phyloP scores from a whole-genome alignment of 2,329 filamentous ascomycete genomes.

The Macrophomina tecta region DNA sequence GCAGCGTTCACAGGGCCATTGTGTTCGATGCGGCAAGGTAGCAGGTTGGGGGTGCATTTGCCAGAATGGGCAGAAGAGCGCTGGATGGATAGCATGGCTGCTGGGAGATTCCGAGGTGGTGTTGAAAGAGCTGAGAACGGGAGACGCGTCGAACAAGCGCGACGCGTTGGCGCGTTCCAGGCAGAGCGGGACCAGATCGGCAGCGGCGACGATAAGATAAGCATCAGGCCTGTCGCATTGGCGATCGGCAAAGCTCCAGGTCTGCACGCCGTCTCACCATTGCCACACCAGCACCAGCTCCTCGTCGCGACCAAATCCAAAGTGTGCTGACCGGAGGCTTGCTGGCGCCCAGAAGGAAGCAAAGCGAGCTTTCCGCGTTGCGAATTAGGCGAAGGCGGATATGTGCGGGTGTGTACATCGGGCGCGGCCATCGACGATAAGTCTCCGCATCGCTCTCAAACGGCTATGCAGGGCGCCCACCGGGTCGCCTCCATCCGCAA shows the following conservation, averaged over 20 bases:
- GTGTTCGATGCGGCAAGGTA: slow-evolving; percentile 82
- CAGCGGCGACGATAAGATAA: slow-evolving; percentile 16
- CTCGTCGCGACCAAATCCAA: not conserved
- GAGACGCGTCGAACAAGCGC: slow-evolving; percentile 11
- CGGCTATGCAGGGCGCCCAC: not conserved
- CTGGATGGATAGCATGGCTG: slow-evolving; percentile 54
- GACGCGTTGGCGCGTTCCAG: not conserved
- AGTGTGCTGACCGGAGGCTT: not conserved
- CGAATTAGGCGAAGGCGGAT: not conserved
- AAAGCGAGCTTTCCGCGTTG: not conserved
- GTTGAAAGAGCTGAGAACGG: not conserved
- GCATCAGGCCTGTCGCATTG: not conserved
- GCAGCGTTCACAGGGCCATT: slow-evolving; percentile 71
- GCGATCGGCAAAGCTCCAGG: slow-evolving; percentile 16
- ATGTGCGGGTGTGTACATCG: slow-evolving; percentile 11
- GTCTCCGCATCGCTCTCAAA: slow-evolving; percentile 7
- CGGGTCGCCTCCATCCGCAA: slow-evolving; percentile 2
- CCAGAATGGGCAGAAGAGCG: slow-evolving; percentile 33
- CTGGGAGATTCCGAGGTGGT: not conserved
- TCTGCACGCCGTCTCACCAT: slow-evolving; percentile 4
- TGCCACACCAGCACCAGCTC: slow-evolving; percentile 3
- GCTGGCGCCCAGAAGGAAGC: not conserved
- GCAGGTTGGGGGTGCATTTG: slow-evolving; percentile 68
- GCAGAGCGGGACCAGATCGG: not conserved
- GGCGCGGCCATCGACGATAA: slow-evolving; percentile 18